Conservation (phyloP, 2,329 filamentous ascomycete species). For the Sporothrix protearum region DNA sequence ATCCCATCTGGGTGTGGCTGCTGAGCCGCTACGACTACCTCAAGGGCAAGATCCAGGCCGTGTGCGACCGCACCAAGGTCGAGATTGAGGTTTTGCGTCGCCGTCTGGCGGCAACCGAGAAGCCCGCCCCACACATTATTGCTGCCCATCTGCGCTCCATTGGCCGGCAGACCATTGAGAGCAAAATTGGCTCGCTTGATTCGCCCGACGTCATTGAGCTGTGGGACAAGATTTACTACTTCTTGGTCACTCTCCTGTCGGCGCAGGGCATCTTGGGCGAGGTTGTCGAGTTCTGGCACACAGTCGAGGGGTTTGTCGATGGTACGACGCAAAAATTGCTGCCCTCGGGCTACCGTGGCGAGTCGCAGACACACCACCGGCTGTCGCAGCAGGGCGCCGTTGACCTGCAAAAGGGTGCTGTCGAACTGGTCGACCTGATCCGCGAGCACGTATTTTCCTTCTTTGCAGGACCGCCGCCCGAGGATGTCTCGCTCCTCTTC, state of each 20-base stretch:
- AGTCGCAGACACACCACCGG: constrained; percentile 76
- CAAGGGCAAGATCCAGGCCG: constrained; percentile 75
- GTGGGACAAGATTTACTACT: constrained; percentile 83
- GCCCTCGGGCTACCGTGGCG: constrained; percentile 75
- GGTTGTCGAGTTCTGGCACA: constrained; percentile 91
- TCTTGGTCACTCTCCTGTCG: constrained; percentile 71
- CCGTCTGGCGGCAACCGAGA: constrained; percentile 64
- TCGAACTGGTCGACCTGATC: constrained; percentile 79
- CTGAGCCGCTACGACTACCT: constrained; percentile 84
- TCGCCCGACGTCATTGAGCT: constrained; percentile 77
- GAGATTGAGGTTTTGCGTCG: constrained; percentile 90
- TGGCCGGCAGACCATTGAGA: constrained; percentile 61
- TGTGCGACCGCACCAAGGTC: constrained; percentile 80
- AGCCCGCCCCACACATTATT: constrained; percentile 64
- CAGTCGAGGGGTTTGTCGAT: constrained; percentile 81
- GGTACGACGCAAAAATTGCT: constrained; percentile 77
- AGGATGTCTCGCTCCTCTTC: constrained; percentile 84
- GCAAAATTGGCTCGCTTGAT: constrained; percentile 65
- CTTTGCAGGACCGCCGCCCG: constrained; percentile 82
- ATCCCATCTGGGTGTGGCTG: constrained; percentile 95
- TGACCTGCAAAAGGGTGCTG: constrained; percentile 70
- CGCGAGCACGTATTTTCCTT: constrained; percentile 76
- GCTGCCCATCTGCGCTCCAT: constrained; percentile 74
- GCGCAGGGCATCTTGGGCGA: constrained; percentile 80
- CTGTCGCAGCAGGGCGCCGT: constrained; percentile 66